phyloP scores from a whole-genome alignment of 1,139 yeast genomes.

The Kodamaea sp. region DNA sequence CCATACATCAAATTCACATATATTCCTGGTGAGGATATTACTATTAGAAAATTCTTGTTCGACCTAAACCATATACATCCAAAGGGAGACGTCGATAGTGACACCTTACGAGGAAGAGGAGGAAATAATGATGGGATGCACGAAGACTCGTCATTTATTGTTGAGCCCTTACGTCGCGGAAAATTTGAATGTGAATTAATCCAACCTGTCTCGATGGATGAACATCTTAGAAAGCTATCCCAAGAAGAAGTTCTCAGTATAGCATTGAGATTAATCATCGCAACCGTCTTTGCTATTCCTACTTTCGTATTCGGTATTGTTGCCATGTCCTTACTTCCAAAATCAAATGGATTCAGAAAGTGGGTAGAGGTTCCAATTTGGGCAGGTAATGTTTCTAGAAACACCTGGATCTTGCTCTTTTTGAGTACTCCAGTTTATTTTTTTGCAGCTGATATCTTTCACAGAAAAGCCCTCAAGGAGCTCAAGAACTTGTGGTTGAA shows the following conservation, averaged over 20 bases:
- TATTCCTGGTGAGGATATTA: conserved; percentile 55
- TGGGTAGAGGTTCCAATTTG: conserved; percentile 67
- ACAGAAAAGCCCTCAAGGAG: conserved; percentile 63
- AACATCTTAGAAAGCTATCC: conserved; percentile 56
- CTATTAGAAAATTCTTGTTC: conserved; percentile 53
- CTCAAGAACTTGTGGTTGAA: conserved; percentile 56
- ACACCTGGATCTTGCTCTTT: conserved; percentile 64
- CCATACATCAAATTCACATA: conserved; percentile 68
- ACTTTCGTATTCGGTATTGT: conserved; percentile 70
- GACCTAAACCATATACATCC: conserved; percentile 51
- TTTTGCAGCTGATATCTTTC: conserved; percentile 74
- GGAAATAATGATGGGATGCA: not conserved
- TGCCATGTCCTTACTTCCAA: conserved; percentile 63
- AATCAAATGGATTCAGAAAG: conserved; percentile 38
- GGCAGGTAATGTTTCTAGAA: conserved; percentile 63
- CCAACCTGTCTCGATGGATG: conserved; percentile 62
- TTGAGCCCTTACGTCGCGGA: conserved; percentile 27
- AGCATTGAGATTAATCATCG: conserved; percentile 46
- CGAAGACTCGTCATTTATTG: conserved; percentile 13
- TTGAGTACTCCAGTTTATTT: conserved; percentile 75
- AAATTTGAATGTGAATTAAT: conserved; percentile 54
- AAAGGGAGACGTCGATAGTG: conserved; percentile 14
- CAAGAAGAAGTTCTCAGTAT: conserved; percentile 50
- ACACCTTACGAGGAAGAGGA: too few relatives aligned
- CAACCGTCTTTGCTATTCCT: conserved; percentile 61